phyloP scores from a whole-genome alignment of 2,329 filamentous ascomycete species.

The Sporothrix brasiliensis region DNA sequence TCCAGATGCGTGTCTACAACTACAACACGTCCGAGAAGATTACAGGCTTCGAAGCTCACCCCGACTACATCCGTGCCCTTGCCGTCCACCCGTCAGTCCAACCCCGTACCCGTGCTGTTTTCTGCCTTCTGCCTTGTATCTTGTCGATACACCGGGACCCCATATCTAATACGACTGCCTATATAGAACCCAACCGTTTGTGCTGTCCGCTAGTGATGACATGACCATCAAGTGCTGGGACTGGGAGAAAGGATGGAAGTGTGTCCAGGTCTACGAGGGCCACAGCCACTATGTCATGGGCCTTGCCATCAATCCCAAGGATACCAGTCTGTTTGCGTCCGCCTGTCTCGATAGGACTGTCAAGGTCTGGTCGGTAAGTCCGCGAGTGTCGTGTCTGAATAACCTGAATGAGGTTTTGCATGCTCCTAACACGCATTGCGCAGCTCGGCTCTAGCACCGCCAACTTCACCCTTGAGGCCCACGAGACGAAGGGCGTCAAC shows the following conservation, averaged over 20 bases:
- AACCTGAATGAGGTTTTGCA: not conserved
- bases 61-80: conserved; percentile 97
- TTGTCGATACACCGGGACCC: not conserved
- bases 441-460: conserved; percentile 87
- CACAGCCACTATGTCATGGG: conserved; percentile 96
- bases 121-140: too few relatives aligned
- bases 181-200: conserved; percentile 75
- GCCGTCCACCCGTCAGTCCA: conserved; percentile 72
- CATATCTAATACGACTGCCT: conserved; percentile 18
- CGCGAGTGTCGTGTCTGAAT: not conserved
- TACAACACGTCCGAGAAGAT: conserved; percentile 99
- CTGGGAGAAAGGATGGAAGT: conserved; percentile 98
- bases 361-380: conserved; percentile 53
- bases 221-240: conserved; percentile 99
- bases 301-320: conserved; percentile 94
- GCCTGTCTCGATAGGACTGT: conserved; percentile 95
- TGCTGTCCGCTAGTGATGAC: conserved; percentile 94
- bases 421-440: not conserved
- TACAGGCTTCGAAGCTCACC: conserved; percentile 93
- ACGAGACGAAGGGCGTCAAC: conserved; percentile 97
- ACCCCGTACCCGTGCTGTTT: not conserved
- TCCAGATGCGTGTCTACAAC: conserved; percentile 63
- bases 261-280: conserved; percentile 91
- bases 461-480: conserved; percentile 95
- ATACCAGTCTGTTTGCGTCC: conserved; percentile 87